Evolutionary conservation across 805 yeast species (phyloP), one percentile per base, ranked within the genome.

Genomic region (Candida coquimbonensis): DNA sequence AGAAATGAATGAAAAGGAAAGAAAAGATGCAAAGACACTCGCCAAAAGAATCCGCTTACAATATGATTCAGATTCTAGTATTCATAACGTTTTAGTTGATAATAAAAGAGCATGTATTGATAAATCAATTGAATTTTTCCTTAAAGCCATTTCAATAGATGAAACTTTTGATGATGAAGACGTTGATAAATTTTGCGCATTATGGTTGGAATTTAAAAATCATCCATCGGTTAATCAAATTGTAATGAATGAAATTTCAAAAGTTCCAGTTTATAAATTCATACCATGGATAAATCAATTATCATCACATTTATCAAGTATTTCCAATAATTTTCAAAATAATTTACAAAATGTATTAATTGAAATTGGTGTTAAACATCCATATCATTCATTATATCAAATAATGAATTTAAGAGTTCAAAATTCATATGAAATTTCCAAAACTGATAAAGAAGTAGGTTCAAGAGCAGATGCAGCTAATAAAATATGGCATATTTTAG

Each of bases 261-360:
- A 42, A 0, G 63, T 87, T 17, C 84, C 95, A 0, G 69, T 75
- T 13, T 68, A 70, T 56, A 81, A 81, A 53, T 76, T 88, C 44
- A 69, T 87, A 6, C 77, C 88, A 0, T 90, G 97, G 96, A 70
- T 82, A 34, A 81, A 83, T 48, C 98, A 90, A 59, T 70, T 90
- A 39, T 70, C 86, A 3, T 87, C 97, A 0, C 69, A 93, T 45
- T 57, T 90, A 14, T 65, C 77, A 1, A 65, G 64, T 33, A 84
- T 77, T 9, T 44, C 53, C 0, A 59, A 72, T 1, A 57, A 55
- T 0, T 89, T 88, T 54, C 96, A 87, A 55, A 57, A 49, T 2
- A 56, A 74, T 1, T 61, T 89, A 21, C 72, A 73, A 33, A 53
- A 59, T 1, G 60, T 86, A 14, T 62, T 87, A 33, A 49, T 65